phyloP scores from a whole-genome alignment of 2,329 filamentous ascomycete genomes.

The Trichoderma sp. region DNA sequence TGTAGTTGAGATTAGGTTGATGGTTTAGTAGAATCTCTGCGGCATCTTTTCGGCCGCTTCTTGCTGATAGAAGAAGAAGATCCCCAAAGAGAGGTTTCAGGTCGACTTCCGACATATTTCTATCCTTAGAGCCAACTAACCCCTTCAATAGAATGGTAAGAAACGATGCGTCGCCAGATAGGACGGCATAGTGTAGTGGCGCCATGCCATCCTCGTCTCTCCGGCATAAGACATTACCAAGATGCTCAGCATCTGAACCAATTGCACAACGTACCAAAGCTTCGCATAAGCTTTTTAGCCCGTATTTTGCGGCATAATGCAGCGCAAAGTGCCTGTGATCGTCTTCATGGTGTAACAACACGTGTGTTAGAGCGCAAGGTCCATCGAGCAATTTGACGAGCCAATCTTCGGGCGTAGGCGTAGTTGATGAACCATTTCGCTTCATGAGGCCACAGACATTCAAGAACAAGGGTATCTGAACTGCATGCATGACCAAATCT shows the following conservation, averaged over 20 bases:
- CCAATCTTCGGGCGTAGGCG: neutral
- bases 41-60: neutral
- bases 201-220: constrained; percentile 5
- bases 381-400: neutral
- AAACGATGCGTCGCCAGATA: neutral
- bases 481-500: neutral
- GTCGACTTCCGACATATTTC: neutral
- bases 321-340: neutral
- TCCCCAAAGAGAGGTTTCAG: neutral
- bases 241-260: neutral
- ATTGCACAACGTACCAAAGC: neutral
- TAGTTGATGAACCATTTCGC: neutral
- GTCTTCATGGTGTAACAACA: neutral
- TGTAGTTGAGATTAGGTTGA: constrained; percentile 21
- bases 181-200: constrained; percentile 24
- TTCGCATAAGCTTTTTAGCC: neutral
- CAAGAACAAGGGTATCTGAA: neutral
- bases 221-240: neutral
- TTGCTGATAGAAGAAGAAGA: constrained; percentile 21
- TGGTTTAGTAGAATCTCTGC: neutral
- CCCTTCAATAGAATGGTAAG: neutral
- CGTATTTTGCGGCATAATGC: neutral
- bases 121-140: neutral
- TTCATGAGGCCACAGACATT: neutral
- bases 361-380: neutral